Evolutionary conservation across 2,329 filamentous ascomycete species (phyloP), one percentile per base, ranked within the genome.

Genomic region (Neoscytalidium dimidiatum): DNA sequence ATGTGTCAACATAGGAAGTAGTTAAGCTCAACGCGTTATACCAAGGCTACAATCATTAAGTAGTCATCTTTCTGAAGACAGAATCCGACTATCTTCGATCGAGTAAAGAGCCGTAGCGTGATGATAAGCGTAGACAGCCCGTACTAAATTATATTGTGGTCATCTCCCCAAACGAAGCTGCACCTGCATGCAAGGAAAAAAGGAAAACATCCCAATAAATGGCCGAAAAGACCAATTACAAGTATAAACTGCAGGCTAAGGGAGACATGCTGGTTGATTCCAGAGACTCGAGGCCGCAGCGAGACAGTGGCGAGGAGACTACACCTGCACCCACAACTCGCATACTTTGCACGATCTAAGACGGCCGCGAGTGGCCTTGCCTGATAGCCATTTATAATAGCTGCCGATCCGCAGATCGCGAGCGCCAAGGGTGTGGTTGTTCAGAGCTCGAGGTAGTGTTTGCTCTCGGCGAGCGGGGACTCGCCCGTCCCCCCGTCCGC

Each of bases 11-110:
- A 46, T 6, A 17, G 17, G n/a, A 53, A 26, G 6, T 4, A 19
- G n/a, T 14, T n/a, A 17, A 11, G 29, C 17, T 5, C 1, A 6
- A 21, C 31, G 13, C 52, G 26, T 33, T 23, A 28, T 53, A 73
- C 75, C 71, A 70, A 74, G 13, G 71, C 70, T 33, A 74, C 68
- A 28, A 71, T 62, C 3, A 79, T 70, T 0, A 78, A 41, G 13
- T 77, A 74, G 56, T 80, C 78, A 61, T 80, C 78, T n/a, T 67
- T 66, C 14, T 74, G 68, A 29, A 74, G 77, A 5, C 73, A 71
- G 4, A 69, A 67, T 1, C 77, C 77, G 2, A 77, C 77, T 56
- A 78, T 66, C 31, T 71, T 74, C 0, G 70, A 73, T 2, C 78
- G 72, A 28, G 72, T 73, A 43, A 77, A 75, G 1, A 76, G 64